phyloP scores from a whole-genome alignment of 345 rosid species.

The Ricinus communis region DNA sequence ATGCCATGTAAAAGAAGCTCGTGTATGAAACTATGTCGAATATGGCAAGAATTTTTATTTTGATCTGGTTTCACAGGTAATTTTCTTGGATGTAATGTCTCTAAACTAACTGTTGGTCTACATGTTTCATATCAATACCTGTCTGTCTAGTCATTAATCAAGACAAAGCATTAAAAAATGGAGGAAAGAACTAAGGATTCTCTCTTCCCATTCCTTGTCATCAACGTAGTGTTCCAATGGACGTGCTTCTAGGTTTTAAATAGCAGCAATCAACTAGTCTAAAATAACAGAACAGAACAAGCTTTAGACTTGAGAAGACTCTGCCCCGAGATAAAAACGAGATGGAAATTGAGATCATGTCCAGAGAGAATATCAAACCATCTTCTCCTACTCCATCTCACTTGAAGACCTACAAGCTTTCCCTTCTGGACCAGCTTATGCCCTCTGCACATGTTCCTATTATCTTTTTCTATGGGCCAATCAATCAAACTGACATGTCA shows the following conservation, averaged over 20 bases:
- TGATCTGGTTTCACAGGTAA: too few relatives aligned
- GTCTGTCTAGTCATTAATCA: neutral
- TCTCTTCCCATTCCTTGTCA: neutral
- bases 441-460: constrained; percentile 8
- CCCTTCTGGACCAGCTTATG: constrained; percentile 5
- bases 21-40: too few relatives aligned
- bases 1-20: too few relatives aligned
- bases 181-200: neutral
- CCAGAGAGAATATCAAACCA: constrained; percentile 8
- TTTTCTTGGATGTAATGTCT: too few relatives aligned
- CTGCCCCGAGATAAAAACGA: too few relatives aligned
- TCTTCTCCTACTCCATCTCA: constrained; percentile 3
- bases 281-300: too few relatives aligned
- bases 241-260: neutral
- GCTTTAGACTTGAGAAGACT: too few relatives aligned
- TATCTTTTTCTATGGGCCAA: constrained; percentile 7
- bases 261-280: neutral
- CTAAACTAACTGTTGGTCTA: too few relatives aligned
- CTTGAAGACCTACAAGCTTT: constrained; percentile 14
- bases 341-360: constrained; percentile 10
- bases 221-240: constrained; percentile 3
- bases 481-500: neutral
- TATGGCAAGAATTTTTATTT: too few relatives aligned
- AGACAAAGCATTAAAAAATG: neutral
- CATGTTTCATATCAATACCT: too few relatives aligned